phyloP scores from a whole-genome alignment of 1,284 basidiomycete genomes.

The Sporisorium scitamineum region DNA sequence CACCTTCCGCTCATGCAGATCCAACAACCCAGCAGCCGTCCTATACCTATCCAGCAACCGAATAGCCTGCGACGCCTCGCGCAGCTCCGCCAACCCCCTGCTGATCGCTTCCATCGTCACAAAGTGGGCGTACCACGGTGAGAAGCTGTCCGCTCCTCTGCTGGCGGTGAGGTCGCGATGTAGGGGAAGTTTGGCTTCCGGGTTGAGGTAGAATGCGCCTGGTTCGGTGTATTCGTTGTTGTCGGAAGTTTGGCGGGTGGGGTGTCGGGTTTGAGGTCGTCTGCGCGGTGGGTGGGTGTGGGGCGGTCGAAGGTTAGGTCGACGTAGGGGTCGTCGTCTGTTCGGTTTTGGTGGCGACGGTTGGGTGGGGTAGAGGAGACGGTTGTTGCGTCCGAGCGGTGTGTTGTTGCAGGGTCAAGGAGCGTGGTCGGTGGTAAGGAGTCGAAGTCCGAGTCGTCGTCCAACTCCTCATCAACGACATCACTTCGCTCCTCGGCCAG shows the following conservation, averaged over 20 bases:
- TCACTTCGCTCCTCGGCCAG: not conserved
- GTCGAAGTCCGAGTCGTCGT: conserved; percentile 19
- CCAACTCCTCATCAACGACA: not conserved
- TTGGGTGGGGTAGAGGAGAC: conserved; percentile 24
- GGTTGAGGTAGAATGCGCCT: conserved; percentile 24
- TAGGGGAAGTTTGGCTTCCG: conserved; percentile 1
- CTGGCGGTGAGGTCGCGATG: conserved; percentile 12
- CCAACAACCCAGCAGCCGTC: conserved; percentile 20
- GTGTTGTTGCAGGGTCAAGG: conserved; percentile 16
- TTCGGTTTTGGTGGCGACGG: conserved; percentile 27
- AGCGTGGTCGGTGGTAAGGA: conserved; percentile 4
- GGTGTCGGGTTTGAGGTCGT: conserved; percentile 1
- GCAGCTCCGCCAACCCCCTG: conserved; percentile 16
- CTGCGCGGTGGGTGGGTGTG: not conserved
- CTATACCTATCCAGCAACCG: conserved; percentile 22
- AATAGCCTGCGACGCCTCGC: conserved; percentile 16
- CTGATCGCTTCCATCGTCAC: conserved; percentile 48
- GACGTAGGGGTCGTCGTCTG: conserved; percentile 34
- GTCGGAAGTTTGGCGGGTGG: not conserved
- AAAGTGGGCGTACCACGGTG: conserved; percentile 51
- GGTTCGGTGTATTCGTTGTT: conserved; percentile 11
- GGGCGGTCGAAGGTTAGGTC: conserved; percentile 31
- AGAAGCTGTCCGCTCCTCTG: conserved; percentile 10
- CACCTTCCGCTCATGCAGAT: conserved; percentile 39
- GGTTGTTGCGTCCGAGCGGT: conserved; percentile 25